Conservation (phyloP, 2,329 filamentous ascomycete species). For the Fonsecaea pugnacius region DNA sequence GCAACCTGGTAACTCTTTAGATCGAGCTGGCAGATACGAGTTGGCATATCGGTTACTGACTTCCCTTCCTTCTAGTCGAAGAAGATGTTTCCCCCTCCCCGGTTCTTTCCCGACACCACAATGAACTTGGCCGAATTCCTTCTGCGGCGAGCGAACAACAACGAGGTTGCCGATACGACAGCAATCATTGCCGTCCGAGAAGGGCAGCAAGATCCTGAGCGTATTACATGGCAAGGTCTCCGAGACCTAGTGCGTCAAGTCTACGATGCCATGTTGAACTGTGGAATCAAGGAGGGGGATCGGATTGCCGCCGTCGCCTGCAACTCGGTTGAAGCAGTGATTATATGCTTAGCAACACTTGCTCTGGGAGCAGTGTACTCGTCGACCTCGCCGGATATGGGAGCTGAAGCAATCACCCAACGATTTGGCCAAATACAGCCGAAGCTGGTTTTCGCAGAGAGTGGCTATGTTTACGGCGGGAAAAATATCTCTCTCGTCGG, state of each 20-base stretch:
- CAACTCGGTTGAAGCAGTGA: slow-evolving; percentile 73
- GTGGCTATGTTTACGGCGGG: slow-evolving; percentile 76
- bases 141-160: slow-evolving; percentile 43
- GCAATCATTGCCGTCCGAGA: slow-evolving; percentile 68
- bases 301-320: slow-evolving; percentile 73
- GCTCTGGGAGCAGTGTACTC: slow-evolving; percentile 76
- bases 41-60: no score
- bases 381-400: slow-evolving; percentile 80
- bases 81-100: no score
- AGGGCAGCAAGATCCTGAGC: slow-evolving; percentile 37
- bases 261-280: slow-evolving; percentile 66
- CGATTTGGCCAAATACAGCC: slow-evolving; percentile 73
- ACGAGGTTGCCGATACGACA: no score
- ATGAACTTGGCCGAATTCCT: slow-evolving; percentile 38
- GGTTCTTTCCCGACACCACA: neutral
- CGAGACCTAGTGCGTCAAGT: slow-evolving; percentile 61
- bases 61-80: no score
- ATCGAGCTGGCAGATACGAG: no score
- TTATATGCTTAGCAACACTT: slow-evolving; percentile 69
- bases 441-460: slow-evolving; percentile 78
- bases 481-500: slow-evolving; percentile 55
- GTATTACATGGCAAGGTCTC: slow-evolving; percentile 70
- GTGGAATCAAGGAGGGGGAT: slow-evolving; percentile 71
- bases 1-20: no score
- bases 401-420: slow-evolving; percentile 76